Evolutionary conservation across 116 monocot species (phyloP), one percentile per base, ranked within the genome.

Genomic region (Dioscorea cayenensis): DNA sequence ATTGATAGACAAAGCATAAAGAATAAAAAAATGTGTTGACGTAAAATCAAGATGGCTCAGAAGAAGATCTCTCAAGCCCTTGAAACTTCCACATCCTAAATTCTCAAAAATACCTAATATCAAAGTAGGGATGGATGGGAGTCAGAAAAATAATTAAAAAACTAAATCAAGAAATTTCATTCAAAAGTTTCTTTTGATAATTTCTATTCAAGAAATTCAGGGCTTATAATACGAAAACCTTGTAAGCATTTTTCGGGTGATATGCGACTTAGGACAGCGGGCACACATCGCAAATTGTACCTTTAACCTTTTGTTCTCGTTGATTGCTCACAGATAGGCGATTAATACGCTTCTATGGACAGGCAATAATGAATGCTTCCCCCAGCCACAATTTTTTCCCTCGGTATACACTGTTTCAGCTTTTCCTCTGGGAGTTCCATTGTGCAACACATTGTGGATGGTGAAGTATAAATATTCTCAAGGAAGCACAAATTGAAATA

Each of bases 61-160:
- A 69, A 92, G 76, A 13, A 90, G 82, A 67, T 69, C 75, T 83
- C 81, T 88, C 92, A 92, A 73, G 92, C 92, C 67, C 88, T 79
- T 65, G 14, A 85, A 66, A 16, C 28, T 79, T 60, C 75, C 77
- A 21, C 85, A 79, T 36, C 78, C 80, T n/a, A 29, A 25, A 37
- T 80, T 72, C 29, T 76, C 77, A 84, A 87, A 85, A 73, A 92
- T 88, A 37, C 66, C 69, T n/a, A 66, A 88, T 92, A 63, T 5
- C 49, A 60, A 35, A 10, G n/a, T 20, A 35, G n/a, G 6, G 25
- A 18, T 6, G n/a, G 7, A n/a, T 10, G 25, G 25, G 25, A 3
- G 58, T 58, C 12, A 58, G 12, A n/a, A 14, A 6, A 14, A 51
- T 63, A 69, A 22, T 50, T 51, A n/a, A n/a, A 51, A 13, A 69